phyloP scores from a whole-genome alignment of 192 early-diverging fungal species.

The Diversispora epigaea region DNA sequence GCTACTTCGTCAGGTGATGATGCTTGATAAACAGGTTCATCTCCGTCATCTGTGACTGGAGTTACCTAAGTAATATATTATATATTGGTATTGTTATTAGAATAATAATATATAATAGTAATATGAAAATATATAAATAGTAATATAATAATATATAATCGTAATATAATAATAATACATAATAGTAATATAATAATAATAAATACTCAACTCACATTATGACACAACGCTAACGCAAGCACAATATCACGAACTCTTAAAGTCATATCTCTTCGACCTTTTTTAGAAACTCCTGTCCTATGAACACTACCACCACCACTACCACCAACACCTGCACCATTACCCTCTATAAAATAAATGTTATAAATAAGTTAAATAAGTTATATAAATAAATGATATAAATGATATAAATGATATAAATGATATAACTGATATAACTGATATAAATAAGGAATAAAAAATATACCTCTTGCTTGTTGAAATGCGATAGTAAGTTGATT shows the following conservation, averaged over 20 bases:
- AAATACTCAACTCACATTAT: conserved; percentile 64
- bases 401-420: neutral
- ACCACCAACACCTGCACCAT: neutral
- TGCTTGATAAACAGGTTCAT: conserved; percentile 81
- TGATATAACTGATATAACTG: conserved; percentile 3
- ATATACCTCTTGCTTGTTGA: conserved; percentile 37
- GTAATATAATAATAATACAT: neutral
- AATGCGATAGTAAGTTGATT: conserved; percentile 62
- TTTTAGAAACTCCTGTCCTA: conserved; percentile 44
- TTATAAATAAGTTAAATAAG: neutral
- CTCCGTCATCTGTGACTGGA: conserved; percentile 62
- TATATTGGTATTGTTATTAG: too few species aligned
- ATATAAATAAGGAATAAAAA: neutral
- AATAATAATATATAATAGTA: neutral
- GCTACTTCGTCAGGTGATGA: conserved; percentile 97
- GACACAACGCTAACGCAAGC: conserved; percentile 83
- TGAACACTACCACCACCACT: conserved; percentile 33
- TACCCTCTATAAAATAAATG: neutral
- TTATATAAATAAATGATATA: neutral
- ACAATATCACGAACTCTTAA: conserved; percentile 85
- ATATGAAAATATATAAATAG: neutral
- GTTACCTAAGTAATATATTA: conserved; percentile 54
- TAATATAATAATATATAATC: neutral
- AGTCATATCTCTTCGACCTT: conserved; percentile 79
- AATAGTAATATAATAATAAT: neutral